A percentile compares a stretch with the other conserved stretches of the same genome.
These are phyloP conservation scores for Casuarina cunninghamiana DNA, from an alignment of 306 rosid species.

Conservation along the genomic window DNA sequence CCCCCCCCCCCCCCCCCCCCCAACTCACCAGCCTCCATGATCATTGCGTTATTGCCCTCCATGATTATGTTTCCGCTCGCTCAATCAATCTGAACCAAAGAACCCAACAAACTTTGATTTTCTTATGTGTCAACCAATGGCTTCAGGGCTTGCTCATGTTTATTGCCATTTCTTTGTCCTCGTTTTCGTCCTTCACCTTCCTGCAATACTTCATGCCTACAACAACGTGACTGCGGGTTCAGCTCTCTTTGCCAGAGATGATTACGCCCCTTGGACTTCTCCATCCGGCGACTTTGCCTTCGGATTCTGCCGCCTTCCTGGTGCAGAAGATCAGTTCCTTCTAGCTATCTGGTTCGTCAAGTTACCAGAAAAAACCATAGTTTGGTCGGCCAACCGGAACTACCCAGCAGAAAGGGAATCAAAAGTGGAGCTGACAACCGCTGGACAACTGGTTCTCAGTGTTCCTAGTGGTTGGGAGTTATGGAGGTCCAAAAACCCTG, in stretches of 20 bases:
- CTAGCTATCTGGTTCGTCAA: conserved; percentile 5
- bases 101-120: no score
- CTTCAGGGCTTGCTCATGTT: not conserved
- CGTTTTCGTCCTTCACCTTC: not conserved
- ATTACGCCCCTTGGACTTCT: not conserved
- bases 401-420: not conserved
- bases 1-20: no score
- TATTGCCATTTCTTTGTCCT: not conserved
- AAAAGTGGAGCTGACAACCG: not conserved
- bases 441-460: no score
- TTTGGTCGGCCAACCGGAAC: not conserved
- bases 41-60: no score
- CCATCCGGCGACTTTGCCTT: not conserved
- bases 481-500: no score
- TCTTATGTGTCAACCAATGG: not conserved
- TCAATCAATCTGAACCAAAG: no score
- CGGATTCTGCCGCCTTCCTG: not conserved
- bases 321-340: not conserved
- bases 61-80: no score
- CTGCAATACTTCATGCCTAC: not conserved
- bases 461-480: no score
- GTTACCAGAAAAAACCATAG: conserved; percentile 5
- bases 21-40: no score
- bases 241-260: not conserved
- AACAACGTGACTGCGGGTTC: not conserved